phyloP scores from a whole-genome alignment of 1,139 yeast genomes.

The Candida mesenterica region DNA sequence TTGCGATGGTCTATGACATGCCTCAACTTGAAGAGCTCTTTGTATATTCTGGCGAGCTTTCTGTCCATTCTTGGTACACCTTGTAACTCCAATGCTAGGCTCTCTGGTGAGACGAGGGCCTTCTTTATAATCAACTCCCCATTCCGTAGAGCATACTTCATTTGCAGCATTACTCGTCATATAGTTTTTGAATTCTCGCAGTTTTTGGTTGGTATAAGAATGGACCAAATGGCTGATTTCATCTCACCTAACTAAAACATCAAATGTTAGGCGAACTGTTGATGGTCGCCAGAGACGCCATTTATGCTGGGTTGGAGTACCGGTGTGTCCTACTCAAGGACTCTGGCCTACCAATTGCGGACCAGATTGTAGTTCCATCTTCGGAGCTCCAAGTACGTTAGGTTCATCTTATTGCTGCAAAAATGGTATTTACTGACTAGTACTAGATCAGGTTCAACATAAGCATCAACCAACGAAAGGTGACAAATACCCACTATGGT shows the following conservation, averaged over 20 bases:
- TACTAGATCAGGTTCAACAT: slow-evolving; percentile 14
- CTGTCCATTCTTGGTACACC: slow-evolving; percentile 13
- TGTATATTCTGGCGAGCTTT: slow-evolving; percentile 25
- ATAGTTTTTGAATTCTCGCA: too few relatives aligned
- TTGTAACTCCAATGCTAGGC: slow-evolving; percentile 8
- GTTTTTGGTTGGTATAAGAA: too few relatives aligned
- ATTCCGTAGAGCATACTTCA: too few relatives aligned
- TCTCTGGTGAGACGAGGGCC: slow-evolving; percentile 10
- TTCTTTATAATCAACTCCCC: slow-evolving; percentile 10
- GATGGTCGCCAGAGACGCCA: slow-evolving; percentile 10
- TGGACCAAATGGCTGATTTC: too few relatives aligned
- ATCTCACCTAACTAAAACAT: too few relatives aligned
- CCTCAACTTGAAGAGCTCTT: slow-evolving; percentile 33
- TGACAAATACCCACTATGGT: slow-evolving; percentile 13
- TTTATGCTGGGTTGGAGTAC: slow-evolving; percentile 16
- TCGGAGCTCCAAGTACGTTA: slow-evolving; percentile 15
- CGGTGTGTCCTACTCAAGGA: slow-evolving; percentile 3
- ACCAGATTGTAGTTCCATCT: slow-evolving; percentile 12
- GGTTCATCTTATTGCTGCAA: too few relatives aligned
- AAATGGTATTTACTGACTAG: slow-evolving; percentile 4
- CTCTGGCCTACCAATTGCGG: background rate
- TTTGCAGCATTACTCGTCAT: too few relatives aligned
- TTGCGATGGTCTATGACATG: slow-evolving; percentile 22
- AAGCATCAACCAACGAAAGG: slow-evolving; percentile 14
- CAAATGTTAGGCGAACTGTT: too few relatives aligned